These are phyloP conservation scores for Aspergillus steynii DNA, from an alignment of 495 filamentous ascomycete genomes.

Conservation along the genomic window DNA sequence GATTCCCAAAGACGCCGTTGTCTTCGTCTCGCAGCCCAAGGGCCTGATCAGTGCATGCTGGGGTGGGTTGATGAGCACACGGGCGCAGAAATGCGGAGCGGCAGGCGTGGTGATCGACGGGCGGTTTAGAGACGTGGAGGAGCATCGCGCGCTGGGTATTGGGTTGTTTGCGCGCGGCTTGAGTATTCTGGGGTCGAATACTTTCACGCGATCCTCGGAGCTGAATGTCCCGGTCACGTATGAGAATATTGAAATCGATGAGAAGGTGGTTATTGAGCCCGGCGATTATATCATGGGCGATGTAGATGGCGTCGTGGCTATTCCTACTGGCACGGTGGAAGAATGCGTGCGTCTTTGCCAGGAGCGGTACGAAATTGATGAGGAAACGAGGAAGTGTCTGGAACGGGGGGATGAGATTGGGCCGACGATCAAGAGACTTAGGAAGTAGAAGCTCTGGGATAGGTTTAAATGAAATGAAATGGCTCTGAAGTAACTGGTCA, in stretches of 20 bases:
- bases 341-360: constrained; percentile 24
- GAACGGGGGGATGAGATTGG: constrained; percentile 28
- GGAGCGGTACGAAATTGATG: constrained; percentile 29
- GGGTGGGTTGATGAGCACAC: constrained; percentile 59
- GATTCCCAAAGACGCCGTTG: constrained; percentile 49
- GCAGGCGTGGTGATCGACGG: constrained; percentile 57
- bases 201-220: constrained; percentile 25
- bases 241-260: constrained; percentile 29
- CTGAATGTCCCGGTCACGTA: constrained; percentile 35
- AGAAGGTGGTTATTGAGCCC: constrained; percentile 50
- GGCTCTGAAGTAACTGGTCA: neutral
- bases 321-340: constrained; percentile 21
- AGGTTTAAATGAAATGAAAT: neutral
- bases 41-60: constrained; percentile 56
- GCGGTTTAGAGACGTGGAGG: constrained; percentile 57
- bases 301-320: constrained; percentile 53
- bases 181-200: constrained; percentile 33
- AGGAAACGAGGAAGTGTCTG: constrained; percentile 23
- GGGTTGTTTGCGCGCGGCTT: constrained; percentile 54
- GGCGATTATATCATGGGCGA: constrained; percentile 61
- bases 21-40: constrained; percentile 58
- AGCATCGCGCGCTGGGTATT: constrained; percentile 54
- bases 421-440: constrained; percentile 27
- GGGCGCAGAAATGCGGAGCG: constrained; percentile 43
- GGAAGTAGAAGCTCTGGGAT: constrained; percentile 11